Evolutionary conservation across 2,329 filamentous ascomycete species (phyloP).

Genomic region (Stylonectria norvegica): DNA sequence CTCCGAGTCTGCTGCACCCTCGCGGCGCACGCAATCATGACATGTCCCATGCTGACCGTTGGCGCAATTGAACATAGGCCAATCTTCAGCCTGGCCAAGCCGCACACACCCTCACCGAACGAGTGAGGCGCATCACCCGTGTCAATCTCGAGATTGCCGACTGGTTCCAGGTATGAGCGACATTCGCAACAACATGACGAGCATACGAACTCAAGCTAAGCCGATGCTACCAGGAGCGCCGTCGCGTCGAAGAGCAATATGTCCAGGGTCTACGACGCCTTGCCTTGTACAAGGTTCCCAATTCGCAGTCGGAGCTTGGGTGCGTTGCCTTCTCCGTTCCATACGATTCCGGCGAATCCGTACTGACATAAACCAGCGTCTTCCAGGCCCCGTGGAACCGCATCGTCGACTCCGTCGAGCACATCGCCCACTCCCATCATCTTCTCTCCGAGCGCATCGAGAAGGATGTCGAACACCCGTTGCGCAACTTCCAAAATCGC

Average conservation of each 20-base stretch:
- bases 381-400: conserved; percentile 90
- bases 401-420: conserved; percentile 74
- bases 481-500: conserved; percentile 70
- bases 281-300: conserved; percentile 68
- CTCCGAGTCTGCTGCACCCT: background rate
- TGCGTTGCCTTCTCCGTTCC: conserved; percentile 47
- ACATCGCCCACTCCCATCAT: conserved; percentile 79
- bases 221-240: conserved; percentile 68
- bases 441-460: conserved; percentile 78
- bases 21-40: background rate
- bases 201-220: too few relatives aligned
- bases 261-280: conserved; percentile 78
- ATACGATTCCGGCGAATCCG: background rate
- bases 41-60: conserved; percentile 13
- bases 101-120: conserved; percentile 76
- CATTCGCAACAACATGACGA: background rate
- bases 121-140: conserved; percentile 80
- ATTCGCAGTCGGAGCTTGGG: conserved; percentile 80
- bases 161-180: conserved; percentile 78
- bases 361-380: conserved; percentile 55
- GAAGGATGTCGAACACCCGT: conserved; percentile 78
- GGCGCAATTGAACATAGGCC: conserved; percentile 53
- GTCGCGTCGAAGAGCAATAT: conserved; percentile 88
- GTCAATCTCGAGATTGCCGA: conserved; percentile 91
- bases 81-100: conserved; percentile 79